Percentiles rank a stretch among this genome's conserved stretches.
Evolutionary conservation across 1,284 basidiomycete genomes (phyloP).

Genomic region (Phellopilus nigrolimitatus): DNA sequence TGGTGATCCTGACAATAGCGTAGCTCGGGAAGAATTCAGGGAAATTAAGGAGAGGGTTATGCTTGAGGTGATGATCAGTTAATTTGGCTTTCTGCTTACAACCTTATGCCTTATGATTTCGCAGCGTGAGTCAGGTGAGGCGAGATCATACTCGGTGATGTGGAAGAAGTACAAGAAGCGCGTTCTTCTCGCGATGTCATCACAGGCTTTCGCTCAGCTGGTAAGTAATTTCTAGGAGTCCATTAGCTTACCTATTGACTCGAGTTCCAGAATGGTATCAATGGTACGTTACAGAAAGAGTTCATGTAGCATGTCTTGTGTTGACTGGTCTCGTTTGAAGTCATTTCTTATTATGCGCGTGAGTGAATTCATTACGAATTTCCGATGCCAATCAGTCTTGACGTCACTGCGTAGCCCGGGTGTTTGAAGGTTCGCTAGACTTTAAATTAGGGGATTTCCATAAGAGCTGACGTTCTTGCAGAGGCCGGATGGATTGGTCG

Average conservation of each 20-base stretch:
- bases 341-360: constrained; percentile 95
- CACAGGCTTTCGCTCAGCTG: constrained; percentile 93
- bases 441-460: neutral
- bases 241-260: constrained; percentile 19
- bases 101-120: neutral
- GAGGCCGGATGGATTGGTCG: constrained; percentile 98
- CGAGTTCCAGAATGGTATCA: constrained; percentile 74
- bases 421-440: constrained; percentile 69
- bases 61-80: constrained; percentile 56
- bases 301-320: constrained; percentile 7
- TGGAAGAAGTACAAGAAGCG: constrained; percentile 87
- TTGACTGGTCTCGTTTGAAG: constrained; percentile 34
- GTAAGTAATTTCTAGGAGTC: constrained; percentile 39
- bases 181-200: constrained; percentile 95
- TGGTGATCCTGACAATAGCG: constrained; percentile 66
- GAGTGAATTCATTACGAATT: constrained; percentile 32
- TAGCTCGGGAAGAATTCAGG: constrained; percentile 81
- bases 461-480: constrained; percentile 36
- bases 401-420: constrained; percentile 59
- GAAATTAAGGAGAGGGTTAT: constrained; percentile 91
- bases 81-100: too few relatives aligned
- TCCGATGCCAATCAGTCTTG: too few relatives aligned
- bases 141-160: constrained; percentile 78
- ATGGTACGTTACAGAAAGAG: constrained; percentile 46
- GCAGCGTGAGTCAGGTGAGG: constrained; percentile 73